Conservation (phyloP, 345 rosid species). For the Gossypium sturtianum region DNA sequence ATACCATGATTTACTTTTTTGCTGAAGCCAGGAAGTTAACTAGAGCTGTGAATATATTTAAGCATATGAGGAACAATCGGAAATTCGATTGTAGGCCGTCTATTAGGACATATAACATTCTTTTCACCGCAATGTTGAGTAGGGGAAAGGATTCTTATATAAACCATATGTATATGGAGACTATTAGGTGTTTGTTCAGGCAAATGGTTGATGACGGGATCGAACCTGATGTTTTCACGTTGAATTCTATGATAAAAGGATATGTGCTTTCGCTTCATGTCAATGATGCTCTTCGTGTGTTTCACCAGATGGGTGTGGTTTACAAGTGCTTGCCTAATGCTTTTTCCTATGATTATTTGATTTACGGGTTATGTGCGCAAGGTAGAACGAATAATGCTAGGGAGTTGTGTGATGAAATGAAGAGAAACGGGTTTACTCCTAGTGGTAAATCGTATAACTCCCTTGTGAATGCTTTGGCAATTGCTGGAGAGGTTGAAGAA, state of each 20-base stretch:
- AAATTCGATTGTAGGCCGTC: conserved; percentile 70
- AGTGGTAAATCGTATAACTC: conserved; percentile 78
- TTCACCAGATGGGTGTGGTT: conserved; percentile 80
- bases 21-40: conserved; percentile 71
- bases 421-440: conserved; percentile 64
- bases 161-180: conserved; percentile 77
- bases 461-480: conserved; percentile 70
- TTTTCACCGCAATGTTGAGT: conserved; percentile 71
- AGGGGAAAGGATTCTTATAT: conserved; percentile 66
- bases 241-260: conserved; percentile 79
- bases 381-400: conserved; percentile 71
- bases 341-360: conserved; percentile 71
- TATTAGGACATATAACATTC: conserved; percentile 65
- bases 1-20: conserved; percentile 64
- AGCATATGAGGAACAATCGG: conserved; percentile 53
- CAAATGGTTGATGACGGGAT: conserved; percentile 79
- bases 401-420: conserved; percentile 70
- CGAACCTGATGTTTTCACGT: conserved; percentile 62
- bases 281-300: conserved; percentile 84
- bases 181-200: conserved; percentile 63
- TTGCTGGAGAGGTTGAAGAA: conserved; percentile 57
- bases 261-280: conserved; percentile 83
- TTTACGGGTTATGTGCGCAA: conserved; percentile 85
- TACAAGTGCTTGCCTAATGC: conserved; percentile 68
- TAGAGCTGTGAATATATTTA: conserved; percentile 81